Percentiles rank a stretch among this genome's conserved stretches.
Evolutionary conservation across 345 rosid species (phyloP).

Genomic region (Eucalyptus leucophloia): DNA sequence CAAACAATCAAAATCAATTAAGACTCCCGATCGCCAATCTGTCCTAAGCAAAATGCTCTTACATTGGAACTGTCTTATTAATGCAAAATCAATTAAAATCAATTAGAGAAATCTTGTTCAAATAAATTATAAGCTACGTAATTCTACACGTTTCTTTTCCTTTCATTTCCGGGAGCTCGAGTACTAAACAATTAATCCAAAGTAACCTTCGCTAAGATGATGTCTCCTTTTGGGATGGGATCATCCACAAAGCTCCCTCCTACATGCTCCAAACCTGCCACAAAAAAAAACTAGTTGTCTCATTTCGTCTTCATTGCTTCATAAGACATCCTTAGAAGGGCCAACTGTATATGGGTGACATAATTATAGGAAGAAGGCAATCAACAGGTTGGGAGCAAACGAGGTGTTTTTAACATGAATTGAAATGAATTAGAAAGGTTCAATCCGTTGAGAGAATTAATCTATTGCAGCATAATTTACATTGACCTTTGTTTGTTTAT

Average conservation of each 20-base stretch:
- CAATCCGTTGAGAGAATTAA: neutral
- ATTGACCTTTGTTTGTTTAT: neutral
- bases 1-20: neutral
- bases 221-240: constrained; percentile 7
- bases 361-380: neutral
- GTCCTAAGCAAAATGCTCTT: neutral
- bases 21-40: neutral
- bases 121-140: neutral
- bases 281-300: neutral
- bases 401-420: too few relatives aligned
- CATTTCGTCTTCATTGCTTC: neutral
- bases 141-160: neutral
- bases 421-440: neutral
- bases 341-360: neutral
- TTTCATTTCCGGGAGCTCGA: neutral
- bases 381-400: neutral
- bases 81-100: neutral
- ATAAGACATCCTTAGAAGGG: neutral
- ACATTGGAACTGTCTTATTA: neutral
- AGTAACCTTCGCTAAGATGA: constrained; percentile 3
- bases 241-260: constrained; percentile 3
- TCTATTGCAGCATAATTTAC: neutral
- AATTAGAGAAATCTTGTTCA: neutral
- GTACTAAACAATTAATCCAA: neutral
- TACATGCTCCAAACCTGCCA: constrained; percentile 6